Evolutionary conservation across 2,329 filamentous ascomycete genomes (phyloP).

Genomic region (Annulohypoxylon truncatum): DNA sequence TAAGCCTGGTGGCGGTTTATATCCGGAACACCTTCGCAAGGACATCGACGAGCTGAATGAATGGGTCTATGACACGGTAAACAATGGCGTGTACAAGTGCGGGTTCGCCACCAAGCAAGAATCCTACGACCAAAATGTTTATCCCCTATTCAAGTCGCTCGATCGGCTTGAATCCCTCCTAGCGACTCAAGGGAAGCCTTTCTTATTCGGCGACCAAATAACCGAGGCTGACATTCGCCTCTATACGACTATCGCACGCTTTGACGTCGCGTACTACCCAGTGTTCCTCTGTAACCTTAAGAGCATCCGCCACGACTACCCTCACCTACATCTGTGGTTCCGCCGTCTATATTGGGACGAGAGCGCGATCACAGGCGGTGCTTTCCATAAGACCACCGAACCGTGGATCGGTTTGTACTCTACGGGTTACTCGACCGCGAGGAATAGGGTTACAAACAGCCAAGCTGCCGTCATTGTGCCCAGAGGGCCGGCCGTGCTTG

Average conservation of each 20-base stretch:
- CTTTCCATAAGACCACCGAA: constrained; percentile 75
- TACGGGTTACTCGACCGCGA: constrained; percentile 45
- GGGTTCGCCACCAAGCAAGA: constrained; percentile 75
- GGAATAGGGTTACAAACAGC: constrained; percentile 45
- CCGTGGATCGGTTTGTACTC: constrained; percentile 59
- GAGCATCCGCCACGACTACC: constrained; percentile 73
- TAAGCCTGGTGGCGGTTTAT: constrained; percentile 65
- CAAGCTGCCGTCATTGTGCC: constrained; percentile 49
- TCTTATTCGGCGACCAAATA: constrained; percentile 69
- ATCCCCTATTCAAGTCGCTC: constrained; percentile 70
- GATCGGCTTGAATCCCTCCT: constrained; percentile 72
- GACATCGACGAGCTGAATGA: constrained; percentile 74
- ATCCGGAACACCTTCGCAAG: constrained; percentile 62
- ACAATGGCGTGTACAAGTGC: constrained; percentile 64
- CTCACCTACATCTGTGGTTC: constrained; percentile 75
- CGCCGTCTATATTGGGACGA: constrained; percentile 76
- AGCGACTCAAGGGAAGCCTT: constrained; percentile 59
- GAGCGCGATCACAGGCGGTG: constrained; percentile 57
- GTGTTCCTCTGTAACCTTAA: constrained; percentile 74
- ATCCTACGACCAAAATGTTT: constrained; percentile 72
- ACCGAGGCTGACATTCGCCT: constrained; percentile 78
- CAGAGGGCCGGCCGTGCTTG: constrained; percentile 42
- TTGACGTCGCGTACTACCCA: constrained; percentile 75
- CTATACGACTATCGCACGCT: constrained; percentile 74
- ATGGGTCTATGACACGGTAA: constrained; percentile 71